A percentile compares a stretch with the other conserved stretches of the same genome.
These are phyloP conservation scores for Middelhovenomyces tepae DNA, from an alignment of 805 yeast species.

Conservation along the genomic window DNA sequence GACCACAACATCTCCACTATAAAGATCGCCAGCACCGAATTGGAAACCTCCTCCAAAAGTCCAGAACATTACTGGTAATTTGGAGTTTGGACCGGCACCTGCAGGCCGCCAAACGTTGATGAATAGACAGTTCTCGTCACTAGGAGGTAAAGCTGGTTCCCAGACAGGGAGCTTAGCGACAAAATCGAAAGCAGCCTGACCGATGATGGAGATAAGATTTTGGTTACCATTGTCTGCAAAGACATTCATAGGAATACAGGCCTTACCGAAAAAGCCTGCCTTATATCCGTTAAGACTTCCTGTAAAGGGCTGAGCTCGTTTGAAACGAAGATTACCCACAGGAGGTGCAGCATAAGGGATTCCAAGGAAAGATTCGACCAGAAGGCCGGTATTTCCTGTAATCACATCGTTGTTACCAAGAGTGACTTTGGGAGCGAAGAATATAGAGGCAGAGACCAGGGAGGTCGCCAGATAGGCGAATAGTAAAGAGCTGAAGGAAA, in stretches of 20 bases:
- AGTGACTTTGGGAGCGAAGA: background rate
- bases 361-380: slow-evolving; percentile 11
- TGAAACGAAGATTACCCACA: slow-evolving; percentile 27
- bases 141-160: background rate
- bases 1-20: slow-evolving; percentile 19
- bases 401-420: background rate
- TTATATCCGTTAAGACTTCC: slow-evolving; percentile 27
- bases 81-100: slow-evolving; percentile 28
- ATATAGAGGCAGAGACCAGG: too few species aligned
- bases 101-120: slow-evolving; percentile 33
- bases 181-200: background rate
- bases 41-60: slow-evolving; percentile 31
- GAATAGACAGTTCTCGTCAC: slow-evolving; percentile 26
- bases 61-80: slow-evolving; percentile 31
- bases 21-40: slow-evolving; percentile 22
- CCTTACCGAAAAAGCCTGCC: slow-evolving; percentile 28
- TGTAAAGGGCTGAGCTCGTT: slow-evolving; percentile 25
- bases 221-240: background rate
- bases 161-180: background rate
- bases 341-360: slow-evolving; percentile 32
- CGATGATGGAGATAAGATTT: background rate
- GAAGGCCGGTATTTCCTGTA: background rate
- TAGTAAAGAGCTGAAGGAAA: too few species aligned
- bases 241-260: slow-evolving; percentile 32
- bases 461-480: too few species aligned